phyloP scores from a whole-genome alignment of 768 basidiomycete genomes.

The Boletales sp. region DNA sequence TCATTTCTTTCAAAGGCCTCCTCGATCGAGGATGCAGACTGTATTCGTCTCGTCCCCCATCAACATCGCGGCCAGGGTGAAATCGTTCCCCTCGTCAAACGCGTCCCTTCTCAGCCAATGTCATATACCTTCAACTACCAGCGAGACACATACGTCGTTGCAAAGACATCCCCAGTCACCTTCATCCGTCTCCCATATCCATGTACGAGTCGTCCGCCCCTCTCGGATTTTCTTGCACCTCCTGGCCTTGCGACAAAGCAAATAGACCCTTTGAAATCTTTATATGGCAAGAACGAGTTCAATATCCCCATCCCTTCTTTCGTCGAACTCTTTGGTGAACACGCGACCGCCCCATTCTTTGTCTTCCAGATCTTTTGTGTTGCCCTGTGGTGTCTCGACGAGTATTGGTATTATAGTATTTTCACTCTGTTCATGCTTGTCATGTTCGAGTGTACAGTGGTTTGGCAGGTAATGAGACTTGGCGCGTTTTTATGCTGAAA shows the following conservation, averaged over 20 bases:
- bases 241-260: constrained; percentile 49
- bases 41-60: constrained; percentile 77
- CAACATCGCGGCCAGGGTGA: constrained; percentile 85
- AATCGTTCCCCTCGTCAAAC: constrained; percentile 75
- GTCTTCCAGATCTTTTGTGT: constrained; percentile 99
- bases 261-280: constrained; percentile 48
- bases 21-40: constrained; percentile 69
- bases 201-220: constrained; percentile 62
- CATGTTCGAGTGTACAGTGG: constrained; percentile 97
- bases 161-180: constrained; percentile 48
- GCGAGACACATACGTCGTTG: constrained; percentile 84
- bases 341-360: constrained; percentile 98
- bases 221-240: constrained; percentile 61
- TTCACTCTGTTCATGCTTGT: constrained; percentile 99
- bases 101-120: constrained; percentile 47
- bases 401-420: constrained; percentile 98
- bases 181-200: constrained; percentile 90
- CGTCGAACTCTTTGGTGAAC: constrained; percentile 86
- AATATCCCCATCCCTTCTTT: constrained; percentile 97
- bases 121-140: constrained; percentile 93
- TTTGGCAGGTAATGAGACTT: constrained; percentile 73
- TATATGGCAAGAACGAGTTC: constrained; percentile 94
- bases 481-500: background rate
- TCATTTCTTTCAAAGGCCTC: constrained; percentile 39
- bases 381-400: constrained; percentile 94